Conservation (phyloP, 345 rosid genomes). For the Brassica incana region DNA sequence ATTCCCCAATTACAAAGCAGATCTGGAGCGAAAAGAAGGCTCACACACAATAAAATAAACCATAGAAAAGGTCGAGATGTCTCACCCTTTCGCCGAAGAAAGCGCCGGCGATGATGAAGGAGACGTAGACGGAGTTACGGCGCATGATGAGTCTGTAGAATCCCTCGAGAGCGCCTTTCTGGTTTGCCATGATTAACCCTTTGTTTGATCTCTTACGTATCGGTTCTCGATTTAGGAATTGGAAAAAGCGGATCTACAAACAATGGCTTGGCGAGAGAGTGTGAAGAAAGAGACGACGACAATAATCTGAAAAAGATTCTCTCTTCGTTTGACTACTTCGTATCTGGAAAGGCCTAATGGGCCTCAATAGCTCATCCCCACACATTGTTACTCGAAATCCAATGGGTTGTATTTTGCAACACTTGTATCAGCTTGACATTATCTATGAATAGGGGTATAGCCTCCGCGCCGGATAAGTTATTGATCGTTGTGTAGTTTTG, state of each 20-base stretch:
- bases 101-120: constrained; percentile 96
- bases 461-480: too few species aligned
- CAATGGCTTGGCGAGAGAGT: background rate
- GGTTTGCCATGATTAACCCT: constrained; percentile 56
- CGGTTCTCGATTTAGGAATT: constrained; percentile 36
- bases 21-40: background rate
- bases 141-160: constrained; percentile 83
- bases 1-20: background rate
- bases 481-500: too few species aligned
- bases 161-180: constrained; percentile 65
- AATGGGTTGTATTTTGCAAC: background rate
- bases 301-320: background rate
- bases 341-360: constrained; percentile 3
- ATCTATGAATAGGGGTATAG: too few species aligned
- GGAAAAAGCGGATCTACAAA: constrained; percentile 20
- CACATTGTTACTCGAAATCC: background rate
- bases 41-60: background rate
- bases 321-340: constrained; percentile 14
- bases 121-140: constrained; percentile 90
- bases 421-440: too few species aligned
- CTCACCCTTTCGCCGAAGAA: constrained; percentile 84
- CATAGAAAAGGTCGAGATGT: background rate
- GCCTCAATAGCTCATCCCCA: background rate
- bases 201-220: too few species aligned
- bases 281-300: constrained; percentile 17